Base-by-base conservation (phyloP, 2,329 filamentous ascomycete species). In the Colletotrichum gloeosporioides region DNA sequence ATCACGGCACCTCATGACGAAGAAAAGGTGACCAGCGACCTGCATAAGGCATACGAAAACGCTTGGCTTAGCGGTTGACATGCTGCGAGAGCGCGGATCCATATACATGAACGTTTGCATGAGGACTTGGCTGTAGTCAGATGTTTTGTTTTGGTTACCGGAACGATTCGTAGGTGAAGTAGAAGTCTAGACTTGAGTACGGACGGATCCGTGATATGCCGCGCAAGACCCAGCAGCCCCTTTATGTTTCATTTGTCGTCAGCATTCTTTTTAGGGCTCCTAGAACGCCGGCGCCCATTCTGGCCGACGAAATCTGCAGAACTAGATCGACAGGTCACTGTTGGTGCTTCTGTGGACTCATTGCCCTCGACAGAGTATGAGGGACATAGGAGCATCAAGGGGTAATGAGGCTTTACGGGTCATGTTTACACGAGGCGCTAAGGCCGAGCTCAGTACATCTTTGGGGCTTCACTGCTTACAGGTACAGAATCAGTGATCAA, bases 291-390 rank as follows among this genome's bases (percentile, higher is more conserved):
- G 9, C 16, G 3, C 39, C 39, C n/a, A 8, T 25, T 3, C 44
- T 53, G 8, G 2, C 6, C n/a, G 44, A 4, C 44, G 2, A 22
- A 25, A 25, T 53, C 44, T 53, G n/a, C 44, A 3, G n/a, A 0
- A 53, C 0, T 53, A 13, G n/a, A 4, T 22, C 4, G 6, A 12
- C 6, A 4, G 44, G 44, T 4, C 1, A 4, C 8, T n/a, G 13
- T 53, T 25, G 12, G 10, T 49, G 0, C 9, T 49, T 8, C 16
- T 44, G 10, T 53, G 44, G 44, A 0, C 4, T 22, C 44, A 2
- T 1, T 22, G 0, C 22, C 10, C 10, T 22, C 10, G 3, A 22
- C 10, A 22, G 0, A 13, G 0, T 53, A 22, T 22, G n/a, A 53
- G 22, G 10, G 44, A 13, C 6, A 22, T 22, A 22, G n/a, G 10